Conservation (phyloP, 805 yeast species). For the Lipomyces sp. region DNA sequence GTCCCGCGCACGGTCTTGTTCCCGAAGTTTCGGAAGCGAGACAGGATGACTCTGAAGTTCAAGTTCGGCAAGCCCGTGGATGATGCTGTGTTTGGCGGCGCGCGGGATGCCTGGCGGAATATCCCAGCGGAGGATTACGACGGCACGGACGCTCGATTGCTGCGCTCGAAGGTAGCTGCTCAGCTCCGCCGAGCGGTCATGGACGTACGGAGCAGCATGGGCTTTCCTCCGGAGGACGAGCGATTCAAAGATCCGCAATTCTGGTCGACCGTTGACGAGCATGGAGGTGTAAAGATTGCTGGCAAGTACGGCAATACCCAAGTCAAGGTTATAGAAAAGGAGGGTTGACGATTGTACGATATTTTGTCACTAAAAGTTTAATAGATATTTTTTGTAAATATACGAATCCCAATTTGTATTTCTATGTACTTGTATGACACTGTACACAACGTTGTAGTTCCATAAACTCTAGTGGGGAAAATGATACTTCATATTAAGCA, state of each 20-base stretch:
- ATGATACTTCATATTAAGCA: no score
- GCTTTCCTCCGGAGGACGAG: slow-evolving; percentile 59
- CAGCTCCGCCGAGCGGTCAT: slow-evolving; percentile 59
- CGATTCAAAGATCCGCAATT: slow-evolving; percentile 64
- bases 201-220: slow-evolving; percentile 21
- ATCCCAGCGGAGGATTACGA: slow-evolving; percentile 56
- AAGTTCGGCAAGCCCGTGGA: slow-evolving; percentile 69
- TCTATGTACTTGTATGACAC: no score
- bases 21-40: slow-evolving; percentile 21
- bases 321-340: slow-evolving; percentile 18
- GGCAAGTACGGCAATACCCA: slow-evolving; percentile 52
- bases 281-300: slow-evolving; percentile 65
- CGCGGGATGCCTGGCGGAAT: slow-evolving; percentile 66
- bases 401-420: no score
- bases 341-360: slow-evolving; percentile 6
- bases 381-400: no score
- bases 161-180: slow-evolving; percentile 69
- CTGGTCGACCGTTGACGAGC: slow-evolving; percentile 65
- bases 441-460: no score
- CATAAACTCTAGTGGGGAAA: no score
- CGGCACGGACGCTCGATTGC: slow-evolving; percentile 61
- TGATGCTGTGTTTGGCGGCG: slow-evolving; percentile 55
- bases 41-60: slow-evolving; percentile 51
- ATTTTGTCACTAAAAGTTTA: background rate
- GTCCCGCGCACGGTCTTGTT: slow-evolving; percentile 46